A percentile compares a stretch with the other conserved stretches of the same genome.
These are phyloP conservation scores for Amanita pseudoporphyria DNA, from an alignment of 768 basidiomycete species.

Conservation along the genomic window DNA sequence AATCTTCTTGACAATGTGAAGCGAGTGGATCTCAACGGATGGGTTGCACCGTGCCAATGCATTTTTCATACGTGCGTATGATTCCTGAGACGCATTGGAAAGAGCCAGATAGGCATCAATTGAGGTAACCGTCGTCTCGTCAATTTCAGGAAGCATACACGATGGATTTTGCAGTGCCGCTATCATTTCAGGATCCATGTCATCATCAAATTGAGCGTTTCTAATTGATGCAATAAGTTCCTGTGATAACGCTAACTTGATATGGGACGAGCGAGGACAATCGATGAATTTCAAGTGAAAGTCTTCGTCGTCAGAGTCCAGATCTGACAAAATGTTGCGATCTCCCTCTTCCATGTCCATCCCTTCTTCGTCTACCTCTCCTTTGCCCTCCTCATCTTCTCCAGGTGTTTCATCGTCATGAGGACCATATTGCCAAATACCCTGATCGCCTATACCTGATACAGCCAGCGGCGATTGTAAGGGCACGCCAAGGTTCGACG, in stretches of 20 bases:
- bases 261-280: not conserved
- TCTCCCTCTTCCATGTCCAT: not conserved
- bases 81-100: not conserved
- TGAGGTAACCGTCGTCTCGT: not conserved
- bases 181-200: conserved; percentile 4
- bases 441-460: not conserved
- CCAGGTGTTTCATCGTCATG: not conserved
- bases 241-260: conserved; percentile 1
- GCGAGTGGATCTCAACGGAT: not conserved
- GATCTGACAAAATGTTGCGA: not conserved
- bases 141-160: not conserved
- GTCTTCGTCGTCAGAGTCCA: not conserved
- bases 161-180: not conserved
- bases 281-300: not conserved
- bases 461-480: not conserved
- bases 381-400: not conserved
- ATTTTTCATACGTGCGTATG: not conserved
- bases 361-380: not conserved
- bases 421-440: not conserved
- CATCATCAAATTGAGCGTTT: conserved; percentile 2
- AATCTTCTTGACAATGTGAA: not conserved
- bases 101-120: not conserved
- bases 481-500: not conserved
- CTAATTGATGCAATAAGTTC: conserved; percentile 1
- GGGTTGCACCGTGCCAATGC: not conserved